Evolutionary conservation across 2,329 filamentous ascomycete genomes (phyloP).

Genomic region (Fusarium sp.): DNA sequence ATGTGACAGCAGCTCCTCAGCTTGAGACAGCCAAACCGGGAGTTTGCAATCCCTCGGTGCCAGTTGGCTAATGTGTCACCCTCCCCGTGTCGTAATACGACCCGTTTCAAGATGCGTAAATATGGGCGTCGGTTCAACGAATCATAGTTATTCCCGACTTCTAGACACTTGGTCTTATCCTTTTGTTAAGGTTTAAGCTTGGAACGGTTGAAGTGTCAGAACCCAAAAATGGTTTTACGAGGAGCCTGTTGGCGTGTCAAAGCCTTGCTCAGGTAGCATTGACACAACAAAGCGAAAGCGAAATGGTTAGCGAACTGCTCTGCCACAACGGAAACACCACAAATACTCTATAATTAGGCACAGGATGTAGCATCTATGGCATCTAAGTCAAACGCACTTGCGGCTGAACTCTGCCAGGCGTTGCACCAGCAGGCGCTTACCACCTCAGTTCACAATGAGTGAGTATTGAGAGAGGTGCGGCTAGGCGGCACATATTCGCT

Average conservation of each 20-base stretch:
- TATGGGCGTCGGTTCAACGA: not conserved
- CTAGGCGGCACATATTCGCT: too few relatives aligned
- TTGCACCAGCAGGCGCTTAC: too few relatives aligned
- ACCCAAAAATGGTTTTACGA: not conserved
- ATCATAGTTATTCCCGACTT: not conserved
- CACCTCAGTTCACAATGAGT: too few relatives aligned
- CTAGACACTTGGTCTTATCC: not conserved
- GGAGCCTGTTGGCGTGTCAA: not conserved
- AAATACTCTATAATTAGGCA: too few relatives aligned
- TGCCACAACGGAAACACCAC: too few relatives aligned
- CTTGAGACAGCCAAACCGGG: not conserved
- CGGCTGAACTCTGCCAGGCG: too few relatives aligned
- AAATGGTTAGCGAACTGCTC: too few relatives aligned
- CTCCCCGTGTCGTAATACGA: not conserved
- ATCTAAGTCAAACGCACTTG: too few relatives aligned
- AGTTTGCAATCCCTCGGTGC: not conserved
- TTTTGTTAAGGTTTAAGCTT: not conserved
- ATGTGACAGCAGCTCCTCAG: not conserved
- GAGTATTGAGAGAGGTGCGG: too few relatives aligned
- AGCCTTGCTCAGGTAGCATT: too few relatives aligned
- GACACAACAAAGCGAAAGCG: too few relatives aligned
- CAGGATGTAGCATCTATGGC: too few relatives aligned
- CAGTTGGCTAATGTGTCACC: not conserved
- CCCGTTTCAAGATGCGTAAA: not conserved
- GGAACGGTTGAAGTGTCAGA: not conserved